Conservation (phyloP, 2,329 filamentous ascomycete genomes). For the Ophiostoma sp. region DNA sequence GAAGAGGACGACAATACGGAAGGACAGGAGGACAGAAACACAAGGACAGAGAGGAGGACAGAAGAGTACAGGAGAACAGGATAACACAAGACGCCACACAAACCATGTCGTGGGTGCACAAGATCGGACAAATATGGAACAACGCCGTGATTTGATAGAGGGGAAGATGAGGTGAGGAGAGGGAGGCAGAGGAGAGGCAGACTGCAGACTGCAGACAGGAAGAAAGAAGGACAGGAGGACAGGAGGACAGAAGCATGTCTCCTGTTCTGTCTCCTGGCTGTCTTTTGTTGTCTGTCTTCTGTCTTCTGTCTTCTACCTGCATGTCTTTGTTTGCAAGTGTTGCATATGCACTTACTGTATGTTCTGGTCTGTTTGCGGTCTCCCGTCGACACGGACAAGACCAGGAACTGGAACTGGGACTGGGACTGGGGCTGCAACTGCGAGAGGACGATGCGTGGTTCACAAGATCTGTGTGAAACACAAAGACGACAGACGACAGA, state of each 20-base stretch:
- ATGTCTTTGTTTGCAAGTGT: background rate
- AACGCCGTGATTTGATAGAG: background rate
- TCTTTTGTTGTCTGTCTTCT: background rate
- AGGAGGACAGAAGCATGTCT: background rate
- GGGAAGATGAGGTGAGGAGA: background rate
- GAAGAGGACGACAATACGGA: background rate
- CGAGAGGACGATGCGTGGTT: background rate
- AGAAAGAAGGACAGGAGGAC: background rate
- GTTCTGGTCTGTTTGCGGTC: slow-evolving; percentile 3
- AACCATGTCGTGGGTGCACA: slow-evolving; percentile 7
- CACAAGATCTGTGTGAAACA: slow-evolving; percentile 3
- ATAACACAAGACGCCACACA: slow-evolving; percentile 1
- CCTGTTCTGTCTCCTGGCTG: background rate
- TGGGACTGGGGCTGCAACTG: background rate
- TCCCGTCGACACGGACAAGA: background rate
- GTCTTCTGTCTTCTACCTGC: background rate
- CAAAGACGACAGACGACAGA: background rate
- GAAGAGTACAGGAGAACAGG: background rate
- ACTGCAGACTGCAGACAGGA: background rate
- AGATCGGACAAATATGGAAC: slow-evolving; percentile 14
- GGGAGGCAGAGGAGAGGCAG: too few species aligned
- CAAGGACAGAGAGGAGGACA: background rate
- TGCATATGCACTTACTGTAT: background rate
- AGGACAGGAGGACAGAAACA: background rate
- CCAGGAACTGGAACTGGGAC: background rate